phyloP scores from a whole-genome alignment of 2,329 filamentous ascomycete species.

The Scopulariopsis brevicaulis region DNA sequence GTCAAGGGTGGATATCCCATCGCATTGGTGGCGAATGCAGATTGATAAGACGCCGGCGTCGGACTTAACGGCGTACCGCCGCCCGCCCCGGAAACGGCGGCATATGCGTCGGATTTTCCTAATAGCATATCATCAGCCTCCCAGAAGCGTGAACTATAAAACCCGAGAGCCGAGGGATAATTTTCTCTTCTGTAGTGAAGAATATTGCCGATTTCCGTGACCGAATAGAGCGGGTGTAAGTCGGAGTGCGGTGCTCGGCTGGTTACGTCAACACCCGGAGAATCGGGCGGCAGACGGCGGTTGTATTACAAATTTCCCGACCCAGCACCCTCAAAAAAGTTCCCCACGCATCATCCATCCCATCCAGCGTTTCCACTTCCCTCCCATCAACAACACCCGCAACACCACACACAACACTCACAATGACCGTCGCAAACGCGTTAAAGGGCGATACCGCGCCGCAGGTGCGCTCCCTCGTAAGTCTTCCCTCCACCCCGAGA shows the following conservation, averaged over 20 bases:
- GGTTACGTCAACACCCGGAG: conserved; percentile 1
- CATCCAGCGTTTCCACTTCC: background rate
- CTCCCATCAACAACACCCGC: background rate
- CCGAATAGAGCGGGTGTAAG: background rate
- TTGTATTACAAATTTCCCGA: conserved; percentile 4
- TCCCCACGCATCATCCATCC: background rate
- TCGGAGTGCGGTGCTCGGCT: background rate
- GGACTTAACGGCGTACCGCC: background rate
- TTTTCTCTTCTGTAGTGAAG: background rate
- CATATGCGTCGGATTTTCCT: background rate
- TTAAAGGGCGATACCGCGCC: conserved; percentile 43
- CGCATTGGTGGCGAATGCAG: background rate
- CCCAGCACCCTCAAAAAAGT: background rate
- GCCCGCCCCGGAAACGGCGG: background rate
- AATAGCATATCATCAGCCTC: background rate
- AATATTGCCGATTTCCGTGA: background rate
- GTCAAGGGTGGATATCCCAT: background rate
- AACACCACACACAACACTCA: conserved; percentile 4
- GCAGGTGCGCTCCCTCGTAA: conserved; percentile 45
- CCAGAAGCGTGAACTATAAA: background rate
- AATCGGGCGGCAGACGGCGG: background rate
- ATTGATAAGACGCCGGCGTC: background rate
- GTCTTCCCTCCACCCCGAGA: conserved; percentile 12
- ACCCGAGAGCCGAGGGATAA: background rate
- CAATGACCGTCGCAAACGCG: conserved; percentile 24